Base-by-base conservation (phyloP, 148 eudicot species). In the Beta vulgaris region DNA sequence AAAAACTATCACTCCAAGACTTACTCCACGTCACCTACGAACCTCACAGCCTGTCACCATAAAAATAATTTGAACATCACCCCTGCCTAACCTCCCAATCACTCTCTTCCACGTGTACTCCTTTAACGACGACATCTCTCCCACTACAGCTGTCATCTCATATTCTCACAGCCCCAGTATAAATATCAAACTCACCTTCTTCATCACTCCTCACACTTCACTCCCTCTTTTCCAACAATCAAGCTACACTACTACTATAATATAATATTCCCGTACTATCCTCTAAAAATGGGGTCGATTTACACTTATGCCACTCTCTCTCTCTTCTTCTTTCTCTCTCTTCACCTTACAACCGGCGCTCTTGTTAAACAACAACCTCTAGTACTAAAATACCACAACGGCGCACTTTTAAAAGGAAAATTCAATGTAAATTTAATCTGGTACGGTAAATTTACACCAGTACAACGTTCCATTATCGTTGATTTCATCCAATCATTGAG, bases 381-480 rank as follows among this genome's bases (percentile, higher is more conserved):
- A 2, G 34, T 76, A 0, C 80, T 90, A 2, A 78, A 82, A 64
- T 90, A 90, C 85, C 93, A 88, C 78, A 82, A 88, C 75, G 93
- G 93, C 6, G 40, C 77, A 7, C 88, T 91, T 1, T 73, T 91
- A 21, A 81, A 83, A 34, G 97, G 97, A n/a, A 84, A 85, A 8
- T 25, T 91, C 25, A 36, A 87, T 21, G 84, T 91, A 1, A 89
- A 91, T 43, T 75, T 91, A 6, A 81, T 91, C 48, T 91, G 97
- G 96, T 91, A 91, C 82, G 97, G 97, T 25, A 80, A 80, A 0
- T 91, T 91, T 82, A 79, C 84, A 0, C 91, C 93, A 0, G 23
- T 40, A 34, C 97, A 91, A 65, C 87, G 88, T 6, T 76, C 93
- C 35, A 88, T 91, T 59, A 77, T 89, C 61, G 85, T 83, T 9